Percentiles rank a stretch among this genome's conserved stretches.
Conservation (phyloP, 305 asterid species). For the Solanum aculeatissimum region DNA sequence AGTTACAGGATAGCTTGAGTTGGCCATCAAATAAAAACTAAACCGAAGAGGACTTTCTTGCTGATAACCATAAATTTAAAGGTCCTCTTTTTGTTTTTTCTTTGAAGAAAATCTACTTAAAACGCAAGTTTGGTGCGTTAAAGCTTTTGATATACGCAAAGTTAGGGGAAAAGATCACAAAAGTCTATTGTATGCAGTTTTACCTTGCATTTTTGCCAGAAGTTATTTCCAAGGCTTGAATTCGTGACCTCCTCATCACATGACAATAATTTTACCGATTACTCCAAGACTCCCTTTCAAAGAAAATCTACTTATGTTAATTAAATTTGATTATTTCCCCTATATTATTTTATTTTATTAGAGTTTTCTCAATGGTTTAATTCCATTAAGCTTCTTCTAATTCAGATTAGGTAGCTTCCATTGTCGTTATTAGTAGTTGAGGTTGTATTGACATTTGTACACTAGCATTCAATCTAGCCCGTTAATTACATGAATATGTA, state of each 20-base stretch:
- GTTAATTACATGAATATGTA: not conserved
- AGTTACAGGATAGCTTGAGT: not conserved
- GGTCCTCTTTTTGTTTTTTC: not conserved
- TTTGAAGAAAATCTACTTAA: no score
- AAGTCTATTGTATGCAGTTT: no score
- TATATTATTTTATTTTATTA: not conserved
- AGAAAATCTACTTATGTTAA: not conserved
- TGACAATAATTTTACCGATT: no score
- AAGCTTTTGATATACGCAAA: no score
- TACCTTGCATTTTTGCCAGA: no score
- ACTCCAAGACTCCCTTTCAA: no score
- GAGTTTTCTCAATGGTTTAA: not conserved
- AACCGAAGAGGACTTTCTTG: not conserved
- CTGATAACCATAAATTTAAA: not conserved
- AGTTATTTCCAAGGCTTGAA: no score
- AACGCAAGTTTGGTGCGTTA: no score
- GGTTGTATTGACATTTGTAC: not conserved
- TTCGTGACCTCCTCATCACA: no score
- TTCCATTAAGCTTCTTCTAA: not conserved
- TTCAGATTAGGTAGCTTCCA: not conserved
- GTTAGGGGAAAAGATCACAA: fast-evolving
- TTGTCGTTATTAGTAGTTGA: not conserved
- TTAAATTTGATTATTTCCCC: not conserved
- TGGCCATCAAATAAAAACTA: slow-evolving; percentile 1
- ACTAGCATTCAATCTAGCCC: not conserved